phyloP scores from a whole-genome alignment of 768 basidiomycete genomes.

The Boletus edulis region DNA sequence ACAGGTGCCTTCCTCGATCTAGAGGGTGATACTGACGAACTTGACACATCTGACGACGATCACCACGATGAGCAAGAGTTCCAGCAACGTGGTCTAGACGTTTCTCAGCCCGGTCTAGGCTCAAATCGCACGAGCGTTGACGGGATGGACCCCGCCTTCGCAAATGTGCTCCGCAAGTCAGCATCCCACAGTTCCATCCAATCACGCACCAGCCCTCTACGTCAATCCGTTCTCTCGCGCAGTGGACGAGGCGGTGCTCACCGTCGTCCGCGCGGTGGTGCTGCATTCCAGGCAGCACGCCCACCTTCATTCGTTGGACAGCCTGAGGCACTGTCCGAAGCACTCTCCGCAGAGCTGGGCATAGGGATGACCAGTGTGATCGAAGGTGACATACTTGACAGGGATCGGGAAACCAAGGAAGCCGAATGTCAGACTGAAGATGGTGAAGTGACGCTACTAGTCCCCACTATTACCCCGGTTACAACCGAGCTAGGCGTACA shows the following conservation, averaged over 20 bases:
- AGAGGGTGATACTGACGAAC: conserved; percentile 15
- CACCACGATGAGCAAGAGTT: conserved; percentile 23
- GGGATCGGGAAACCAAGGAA: conserved; percentile 56
- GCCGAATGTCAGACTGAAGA: conserved; percentile 66
- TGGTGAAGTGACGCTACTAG: conserved; percentile 28
- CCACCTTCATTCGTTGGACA: conserved; percentile 70
- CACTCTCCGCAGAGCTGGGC: conserved; percentile 65
- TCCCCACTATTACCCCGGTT: conserved; percentile 29
- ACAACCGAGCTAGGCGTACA: conserved; percentile 43
- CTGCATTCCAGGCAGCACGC: conserved; percentile 66
- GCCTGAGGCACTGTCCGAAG: conserved; percentile 70
- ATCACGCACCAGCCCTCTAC: conserved; percentile 57
- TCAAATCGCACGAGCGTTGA: conserved; percentile 75
- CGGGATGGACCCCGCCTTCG: conserved; percentile 86
- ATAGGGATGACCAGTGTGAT: conserved; percentile 44
- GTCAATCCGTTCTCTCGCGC: conserved; percentile 53
- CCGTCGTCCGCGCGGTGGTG: conserved; percentile 61
- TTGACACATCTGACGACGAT: conserved; percentile 25
- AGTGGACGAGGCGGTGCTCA: conserved; percentile 47
- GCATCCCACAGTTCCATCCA: conserved; percentile 40
- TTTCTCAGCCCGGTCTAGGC: conserved; percentile 36
- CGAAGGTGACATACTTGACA: conserved; percentile 37
- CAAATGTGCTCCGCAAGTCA: conserved; percentile 68
- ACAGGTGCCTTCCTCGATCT: conserved; percentile 30
- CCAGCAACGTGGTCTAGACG: conserved; percentile 25